phyloP scores from a whole-genome alignment of 192 early-diverging fungal species.

The Lobulomyces angularis region DNA sequence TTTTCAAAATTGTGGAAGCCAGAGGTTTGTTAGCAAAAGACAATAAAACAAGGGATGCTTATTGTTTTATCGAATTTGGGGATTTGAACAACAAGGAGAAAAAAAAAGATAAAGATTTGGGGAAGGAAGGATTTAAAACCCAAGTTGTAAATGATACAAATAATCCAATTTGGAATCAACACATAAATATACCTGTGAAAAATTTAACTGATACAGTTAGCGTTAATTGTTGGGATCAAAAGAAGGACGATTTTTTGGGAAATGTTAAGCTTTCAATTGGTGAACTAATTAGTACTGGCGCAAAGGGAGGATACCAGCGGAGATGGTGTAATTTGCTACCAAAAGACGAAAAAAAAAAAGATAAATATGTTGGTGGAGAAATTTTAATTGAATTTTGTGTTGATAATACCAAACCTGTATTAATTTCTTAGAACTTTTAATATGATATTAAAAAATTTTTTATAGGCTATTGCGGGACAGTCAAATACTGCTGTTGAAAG shows the following conservation, averaged over 20 bases:
- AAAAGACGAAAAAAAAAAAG: slow-evolving; percentile 30
- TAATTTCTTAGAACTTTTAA: slow-evolving; percentile 2
- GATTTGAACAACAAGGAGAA: slow-evolving; percentile 11
- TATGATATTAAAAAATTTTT: not conserved
- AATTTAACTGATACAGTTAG: slow-evolving; percentile 23
- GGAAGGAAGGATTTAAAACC: slow-evolving; percentile 26
- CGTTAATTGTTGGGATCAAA: slow-evolving; percentile 31
- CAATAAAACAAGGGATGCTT: slow-evolving; percentile 28
- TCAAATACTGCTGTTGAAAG: slow-evolving; percentile 1
- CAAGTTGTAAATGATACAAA: slow-evolving; percentile 17
- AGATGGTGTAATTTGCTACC: slow-evolving; percentile 23
- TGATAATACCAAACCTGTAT: slow-evolving; percentile 12
- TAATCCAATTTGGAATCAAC: slow-evolving; percentile 37
- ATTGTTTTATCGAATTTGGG: slow-evolving; percentile 38
- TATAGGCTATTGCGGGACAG: not conserved
- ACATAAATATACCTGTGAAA: slow-evolving; percentile 22
- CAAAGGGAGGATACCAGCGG: slow-evolving; percentile 14
- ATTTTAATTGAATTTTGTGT: slow-evolving; percentile 29
- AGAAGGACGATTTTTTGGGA: slow-evolving; percentile 40
- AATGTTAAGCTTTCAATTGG: slow-evolving; percentile 21
- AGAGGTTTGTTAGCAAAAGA: slow-evolving; percentile 37
- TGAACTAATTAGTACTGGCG: slow-evolving; percentile 25
- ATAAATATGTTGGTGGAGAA: slow-evolving; percentile 45
- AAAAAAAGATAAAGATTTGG: slow-evolving; percentile 7
- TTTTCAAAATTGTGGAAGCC: slow-evolving; percentile 38